phyloP scores from a whole-genome alignment of 768 basidiomycete genomes.

The Trametes maxima region DNA sequence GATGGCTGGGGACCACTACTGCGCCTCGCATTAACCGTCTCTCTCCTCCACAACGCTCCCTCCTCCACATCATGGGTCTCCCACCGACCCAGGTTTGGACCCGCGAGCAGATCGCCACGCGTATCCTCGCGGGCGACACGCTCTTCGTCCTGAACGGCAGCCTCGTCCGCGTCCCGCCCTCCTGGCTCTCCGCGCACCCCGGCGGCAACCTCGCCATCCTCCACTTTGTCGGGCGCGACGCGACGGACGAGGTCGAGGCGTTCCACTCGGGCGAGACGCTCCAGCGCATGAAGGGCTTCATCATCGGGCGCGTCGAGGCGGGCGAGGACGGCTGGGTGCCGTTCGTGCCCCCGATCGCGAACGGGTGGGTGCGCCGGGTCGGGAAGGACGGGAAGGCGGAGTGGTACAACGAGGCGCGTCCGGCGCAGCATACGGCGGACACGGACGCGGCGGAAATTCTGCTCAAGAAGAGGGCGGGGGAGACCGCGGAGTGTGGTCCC shows the following conservation, averaged over 20 bases:
- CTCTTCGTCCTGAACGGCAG: slow-evolving; percentile 73
- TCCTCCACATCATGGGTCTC: slow-evolving; percentile 32
- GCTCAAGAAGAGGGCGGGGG: slow-evolving; percentile 41
- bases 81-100: slow-evolving; percentile 39
- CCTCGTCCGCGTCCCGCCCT: slow-evolving; percentile 64
- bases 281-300: slow-evolving; percentile 59
- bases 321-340: slow-evolving; percentile 66
- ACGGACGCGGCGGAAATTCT: slow-evolving; percentile 49
- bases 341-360: slow-evolving; percentile 81
- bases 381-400: slow-evolving; percentile 44
- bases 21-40: background rate
- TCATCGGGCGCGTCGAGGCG: slow-evolving; percentile 66
- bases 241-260: slow-evolving; percentile 91
- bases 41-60: background rate
- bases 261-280: slow-evolving; percentile 74
- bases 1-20: slow-evolving; percentile 6
- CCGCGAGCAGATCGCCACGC: slow-evolving; percentile 61
- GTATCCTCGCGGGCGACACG: slow-evolving; percentile 73
- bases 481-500: slow-evolving; percentile 38
- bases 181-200: slow-evolving; percentile 87
- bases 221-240: slow-evolving; percentile 95
- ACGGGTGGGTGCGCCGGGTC: slow-evolving; percentile 74
- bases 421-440: slow-evolving; percentile 39
- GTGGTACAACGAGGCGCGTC: slow-evolving; percentile 68
- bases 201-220: slow-evolving; percentile 88